These are phyloP conservation scores for Pholiota adiposa DNA, from an alignment of 1,284 basidiomycete species.

Conservation along the genomic window DNA sequence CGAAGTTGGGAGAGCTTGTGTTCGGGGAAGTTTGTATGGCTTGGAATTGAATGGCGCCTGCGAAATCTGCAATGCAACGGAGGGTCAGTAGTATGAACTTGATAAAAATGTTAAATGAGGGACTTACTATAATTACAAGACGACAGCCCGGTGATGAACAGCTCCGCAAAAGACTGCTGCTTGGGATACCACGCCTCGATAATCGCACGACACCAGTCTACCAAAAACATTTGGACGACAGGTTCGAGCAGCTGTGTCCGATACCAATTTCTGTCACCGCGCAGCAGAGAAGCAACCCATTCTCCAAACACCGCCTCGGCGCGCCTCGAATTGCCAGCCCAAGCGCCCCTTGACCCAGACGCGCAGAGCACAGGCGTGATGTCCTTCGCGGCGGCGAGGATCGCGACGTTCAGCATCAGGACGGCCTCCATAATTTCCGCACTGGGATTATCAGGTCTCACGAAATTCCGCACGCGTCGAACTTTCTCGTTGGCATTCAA, in stretches of 20 bases:
- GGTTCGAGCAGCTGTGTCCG: not conserved
- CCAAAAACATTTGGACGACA: constrained; percentile 18
- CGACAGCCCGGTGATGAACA: constrained; percentile 11
- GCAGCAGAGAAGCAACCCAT: not conserved
- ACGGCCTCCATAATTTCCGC: not conserved
- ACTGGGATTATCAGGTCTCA: not conserved
- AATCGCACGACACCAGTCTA: constrained; percentile 19
- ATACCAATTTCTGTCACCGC: not conserved
- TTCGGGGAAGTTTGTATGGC: not conserved
- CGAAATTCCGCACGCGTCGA: not conserved
- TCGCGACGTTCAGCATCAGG: not conserved
- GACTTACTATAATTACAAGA: not conserved
- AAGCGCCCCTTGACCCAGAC: not conserved
- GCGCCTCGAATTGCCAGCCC: not conserved
- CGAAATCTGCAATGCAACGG: too few relatives aligned
- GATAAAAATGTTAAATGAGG: too few relatives aligned
- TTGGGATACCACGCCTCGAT: constrained; percentile 22
- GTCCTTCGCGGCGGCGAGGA: not conserved
- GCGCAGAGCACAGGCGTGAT: not conserved
- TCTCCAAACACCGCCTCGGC: not conserved
- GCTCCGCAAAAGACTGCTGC: constrained; percentile 19
- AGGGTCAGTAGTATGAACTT: too few relatives aligned
- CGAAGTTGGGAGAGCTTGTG: not conserved
- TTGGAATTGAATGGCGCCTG: not conserved
- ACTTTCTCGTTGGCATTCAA: too few relatives aligned